These are phyloP conservation scores for Colletotrichum graminicola DNA, from an alignment of 2,329 filamentous ascomycete species.

Conservation along the genomic window DNA sequence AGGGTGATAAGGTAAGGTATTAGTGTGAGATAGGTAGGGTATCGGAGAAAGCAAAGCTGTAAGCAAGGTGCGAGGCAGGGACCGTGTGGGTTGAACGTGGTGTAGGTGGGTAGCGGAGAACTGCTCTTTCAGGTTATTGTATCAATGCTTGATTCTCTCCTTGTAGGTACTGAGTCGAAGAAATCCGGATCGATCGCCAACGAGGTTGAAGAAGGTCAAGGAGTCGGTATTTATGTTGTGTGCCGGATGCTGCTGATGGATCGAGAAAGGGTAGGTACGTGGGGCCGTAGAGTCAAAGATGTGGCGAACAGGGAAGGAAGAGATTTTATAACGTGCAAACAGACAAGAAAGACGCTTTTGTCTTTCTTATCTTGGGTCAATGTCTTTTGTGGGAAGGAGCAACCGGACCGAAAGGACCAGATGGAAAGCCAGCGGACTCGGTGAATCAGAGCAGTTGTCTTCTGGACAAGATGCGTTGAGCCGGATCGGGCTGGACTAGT, in stretches of 20 bases:
- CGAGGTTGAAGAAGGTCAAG: neutral
- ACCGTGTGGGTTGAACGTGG: neutral
- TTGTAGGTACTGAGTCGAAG: neutral
- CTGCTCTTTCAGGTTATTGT: neutral
- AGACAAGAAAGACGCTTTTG: neutral
- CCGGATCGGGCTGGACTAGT: conserved; percentile 16
- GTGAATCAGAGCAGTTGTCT: conserved; percentile 6
- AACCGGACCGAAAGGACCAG: conserved; percentile 5
- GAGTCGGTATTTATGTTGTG: neutral
- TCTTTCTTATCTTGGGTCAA: neutral
- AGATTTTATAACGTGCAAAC: conserved; percentile 29
- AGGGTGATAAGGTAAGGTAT: neutral
- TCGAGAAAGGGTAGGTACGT: neutral
- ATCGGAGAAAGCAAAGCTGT: conserved; percentile 2
- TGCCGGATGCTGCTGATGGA: neutral
- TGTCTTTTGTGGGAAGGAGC: conserved; percentile 13
- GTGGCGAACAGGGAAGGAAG: conserved; percentile 20
- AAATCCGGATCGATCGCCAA: conserved; percentile 3
- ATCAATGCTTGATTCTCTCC: neutral
- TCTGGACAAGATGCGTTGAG: conserved; percentile 25
- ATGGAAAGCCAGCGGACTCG: conserved; percentile 16
- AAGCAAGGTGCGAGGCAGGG: conserved; percentile 11
- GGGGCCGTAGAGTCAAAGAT: conserved; percentile 16
- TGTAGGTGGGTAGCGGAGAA: conserved; percentile 3
- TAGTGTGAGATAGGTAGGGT: conserved; percentile 4